Base-by-base conservation (phyloP, 495 filamentous ascomycete species). In the Annulohypoxylon nitens region DNA sequence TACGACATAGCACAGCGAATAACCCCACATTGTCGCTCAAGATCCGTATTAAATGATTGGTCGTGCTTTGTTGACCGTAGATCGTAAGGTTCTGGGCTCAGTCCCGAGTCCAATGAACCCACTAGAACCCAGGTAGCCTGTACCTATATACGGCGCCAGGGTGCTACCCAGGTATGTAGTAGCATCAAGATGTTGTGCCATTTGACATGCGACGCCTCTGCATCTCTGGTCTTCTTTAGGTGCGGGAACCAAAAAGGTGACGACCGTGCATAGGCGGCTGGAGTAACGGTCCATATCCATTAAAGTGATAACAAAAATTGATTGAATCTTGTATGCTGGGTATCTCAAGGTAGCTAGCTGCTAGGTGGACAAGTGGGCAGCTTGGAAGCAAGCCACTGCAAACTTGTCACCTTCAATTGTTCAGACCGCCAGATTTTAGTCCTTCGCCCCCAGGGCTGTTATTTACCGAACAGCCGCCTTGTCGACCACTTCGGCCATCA, bases 21-120 rank as follows among this genome's bases (percentile, higher is more conserved):
- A 53, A 58, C 67, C 54, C 67, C 72, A 68, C 60, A 68, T 43
- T 43, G 11, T 20, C n/a, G n/a, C 10, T 14, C 58, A 37, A 48
- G 67, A 71, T 64, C 72, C 64, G 43, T 75, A 71, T 75, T 64
- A 75, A 50, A 71, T 61, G 67, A 75, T 75, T 75, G 72, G 72
- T 12, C 37, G 45, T 12, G 39, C 53, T 60, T 60, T 59, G 45
- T 45, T 25, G 55, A 64, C 67, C 48, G 64, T 64, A 75, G 67
- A 75, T 75, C 72, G 47, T 59, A 60, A 61, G 60, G 63, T 68
- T 68, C 72, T 64, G 50, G 50, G 62, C 48, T 67, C 59, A 51
- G 63, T 70, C 67, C 34, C 39, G 23, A 48, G 48, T 51, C 60
- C 23, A 43, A 53, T 14, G 20, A 23, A 11, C 26, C 20, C 18